Conservation (phyloP, 345 rosid genomes). For the Tarenaya hassleriana region DNA sequence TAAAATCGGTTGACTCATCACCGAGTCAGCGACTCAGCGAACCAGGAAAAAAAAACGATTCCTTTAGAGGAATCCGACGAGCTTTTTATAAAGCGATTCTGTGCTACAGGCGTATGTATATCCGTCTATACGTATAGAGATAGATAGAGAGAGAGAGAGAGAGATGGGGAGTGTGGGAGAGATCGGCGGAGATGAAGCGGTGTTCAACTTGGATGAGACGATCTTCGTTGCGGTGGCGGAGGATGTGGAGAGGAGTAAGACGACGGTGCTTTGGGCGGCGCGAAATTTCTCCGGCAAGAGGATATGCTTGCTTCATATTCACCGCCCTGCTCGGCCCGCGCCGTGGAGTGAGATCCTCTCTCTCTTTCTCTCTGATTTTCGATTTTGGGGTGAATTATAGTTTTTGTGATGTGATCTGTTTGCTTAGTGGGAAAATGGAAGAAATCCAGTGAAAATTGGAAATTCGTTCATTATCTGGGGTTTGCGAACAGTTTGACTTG, state of each 20-base stretch:
- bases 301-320: constrained; percentile 77
- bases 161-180: constrained; percentile 37
- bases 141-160: neutral
- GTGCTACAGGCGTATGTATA: neutral
- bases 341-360: constrained; percentile 47
- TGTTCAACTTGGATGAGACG: constrained; percentile 46
- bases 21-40: constrained; percentile 29
- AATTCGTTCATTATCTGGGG: neutral
- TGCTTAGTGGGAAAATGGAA: constrained; percentile 2
- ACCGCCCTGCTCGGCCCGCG: constrained; percentile 36
- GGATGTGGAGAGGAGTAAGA: constrained; percentile 49
- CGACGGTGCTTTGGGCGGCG: constrained; percentile 61
- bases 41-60: constrained; percentile 21
- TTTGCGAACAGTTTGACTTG: neutral
- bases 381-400: constrained; percentile 18
- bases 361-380: neutral
- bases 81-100: constrained; percentile 26
- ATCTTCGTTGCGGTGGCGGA: constrained; percentile 78
- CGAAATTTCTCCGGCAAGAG: constrained; percentile 55
- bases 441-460: neutral
- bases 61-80: constrained; percentile 27
- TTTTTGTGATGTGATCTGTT: constrained; percentile 15
- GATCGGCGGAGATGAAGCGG: constrained; percentile 25
- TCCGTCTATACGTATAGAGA: constrained; percentile 5
- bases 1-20: constrained; percentile 28